Evolutionary conservation across 768 basidiomycete species (phyloP).

Genomic region (Pulveroboletus ravenelii): DNA sequence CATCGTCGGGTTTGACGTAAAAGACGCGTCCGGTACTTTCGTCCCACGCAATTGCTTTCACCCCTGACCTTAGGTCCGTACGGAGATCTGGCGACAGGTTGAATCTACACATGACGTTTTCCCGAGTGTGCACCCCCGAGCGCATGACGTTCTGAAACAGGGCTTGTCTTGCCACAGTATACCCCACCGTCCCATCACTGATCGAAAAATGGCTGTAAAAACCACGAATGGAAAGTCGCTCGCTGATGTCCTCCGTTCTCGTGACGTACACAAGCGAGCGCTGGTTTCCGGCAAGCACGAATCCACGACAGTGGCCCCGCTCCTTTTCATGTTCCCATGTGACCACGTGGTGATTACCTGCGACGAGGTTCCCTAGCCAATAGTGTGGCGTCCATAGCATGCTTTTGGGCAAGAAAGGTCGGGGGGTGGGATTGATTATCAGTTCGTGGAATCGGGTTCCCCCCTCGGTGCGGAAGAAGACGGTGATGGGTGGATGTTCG

Average conservation of each 20-base stretch:
- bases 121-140: constrained; percentile 11
- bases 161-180: constrained; percentile 13
- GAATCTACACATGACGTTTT: constrained; percentile 26
- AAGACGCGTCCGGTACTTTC: constrained; percentile 59
- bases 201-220: constrained; percentile 35
- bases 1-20: constrained; percentile 40
- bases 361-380: constrained; percentile 23
- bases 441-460: constrained; percentile 28
- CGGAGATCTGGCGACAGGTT: constrained; percentile 15
- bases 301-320: constrained; percentile 23
- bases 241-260: constrained; percentile 21
- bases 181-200: constrained; percentile 30
- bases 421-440: constrained; percentile 25
- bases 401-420: constrained; percentile 19
- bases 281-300: constrained; percentile 29
- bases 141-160: constrained; percentile 23
- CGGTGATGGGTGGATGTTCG: constrained; percentile 30
- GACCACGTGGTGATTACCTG: constrained; percentile 24
- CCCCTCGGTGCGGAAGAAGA: constrained; percentile 31
- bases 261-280: constrained; percentile 32
- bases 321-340: constrained; percentile 25
- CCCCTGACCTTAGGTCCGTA: constrained; percentile 24
- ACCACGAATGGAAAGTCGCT: constrained; percentile 24
- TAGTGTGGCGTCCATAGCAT: constrained; percentile 27
- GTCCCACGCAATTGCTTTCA: constrained; percentile 59